Evolutionary conservation across 768 basidiomycete genomes (phyloP).

Genomic region (Phlebiopsis gigantea): DNA sequence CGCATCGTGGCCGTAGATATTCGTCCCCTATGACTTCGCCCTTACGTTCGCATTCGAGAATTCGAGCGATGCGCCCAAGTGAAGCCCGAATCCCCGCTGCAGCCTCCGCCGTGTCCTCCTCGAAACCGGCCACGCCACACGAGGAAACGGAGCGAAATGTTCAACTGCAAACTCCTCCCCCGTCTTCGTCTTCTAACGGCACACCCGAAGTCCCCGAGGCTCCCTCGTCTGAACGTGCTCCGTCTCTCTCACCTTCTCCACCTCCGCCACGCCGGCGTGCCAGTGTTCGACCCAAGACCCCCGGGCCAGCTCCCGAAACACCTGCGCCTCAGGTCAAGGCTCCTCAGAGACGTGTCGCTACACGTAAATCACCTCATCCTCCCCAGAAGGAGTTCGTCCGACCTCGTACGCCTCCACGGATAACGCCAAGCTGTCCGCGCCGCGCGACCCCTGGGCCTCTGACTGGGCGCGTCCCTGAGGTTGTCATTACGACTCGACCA

Average conservation of each 20-base stretch:
- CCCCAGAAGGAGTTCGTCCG: not conserved
- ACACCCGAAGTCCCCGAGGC: not conserved
- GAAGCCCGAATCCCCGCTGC: not conserved
- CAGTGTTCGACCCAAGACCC: not conserved
- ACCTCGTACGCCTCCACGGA: not conserved
- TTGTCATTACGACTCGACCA: not conserved
- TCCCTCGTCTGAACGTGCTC: not conserved
- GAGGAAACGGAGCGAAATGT: not conserved
- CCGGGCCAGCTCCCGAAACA: not conserved
- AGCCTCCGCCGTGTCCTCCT: not conserved
- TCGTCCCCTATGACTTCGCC: not conserved
- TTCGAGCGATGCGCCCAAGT: not conserved
- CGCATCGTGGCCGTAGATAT: not conserved
- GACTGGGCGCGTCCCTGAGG: not conserved
- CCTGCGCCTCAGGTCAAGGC: not conserved
- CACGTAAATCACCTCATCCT: not conserved
- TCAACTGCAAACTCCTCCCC: conserved; percentile 7
- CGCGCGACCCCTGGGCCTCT: not conserved
- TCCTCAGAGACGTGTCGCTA: not conserved
- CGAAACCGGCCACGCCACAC: not conserved
- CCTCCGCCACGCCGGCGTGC: not conserved
- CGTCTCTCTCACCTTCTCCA: not conserved
- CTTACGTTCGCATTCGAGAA: not conserved
- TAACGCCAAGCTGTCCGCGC: not conserved
- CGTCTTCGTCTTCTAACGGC: not conserved